Evolutionary conservation across 1,284 basidiomycete species (phyloP), one percentile per base, ranked within the genome.

Genomic region (Cyathus olla): DNA sequence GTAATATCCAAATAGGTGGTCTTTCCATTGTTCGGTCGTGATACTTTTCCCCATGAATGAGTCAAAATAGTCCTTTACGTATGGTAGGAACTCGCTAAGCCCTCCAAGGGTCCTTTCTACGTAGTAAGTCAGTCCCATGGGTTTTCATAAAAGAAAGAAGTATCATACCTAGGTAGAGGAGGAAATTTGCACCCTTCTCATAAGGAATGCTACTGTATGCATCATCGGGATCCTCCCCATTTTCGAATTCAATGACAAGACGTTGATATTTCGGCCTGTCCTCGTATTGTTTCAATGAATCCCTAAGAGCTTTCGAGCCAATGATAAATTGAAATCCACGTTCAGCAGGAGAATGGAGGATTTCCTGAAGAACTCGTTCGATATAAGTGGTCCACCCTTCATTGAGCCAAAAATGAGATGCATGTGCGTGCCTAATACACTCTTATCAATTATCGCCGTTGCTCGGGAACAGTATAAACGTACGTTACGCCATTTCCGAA

Each of bases 301-400:
- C 92, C 48, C 86, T 79, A 28, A 99, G 83, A 0, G 86, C 86
- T 68, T 94, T 94, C 48, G 85, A 78, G 24, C 96, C 95, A 64
- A 94, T 91, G 63, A 94, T 80, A 75, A 85, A 95, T 37, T 89
- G 89, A 72, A 96, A 96, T 15, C 90, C 95, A 37, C 97, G 91
- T 60, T 94, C 90, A 0, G 91, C 89, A 19, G 94, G 88, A 1
- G 91, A 88, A 72, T 97, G 90, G 1, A 97, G 81, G 55, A 85
- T 82, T 66, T 92, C 83, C 44, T 93, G 89, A 39, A 98, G 83
- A 10, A 98, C 82, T 24, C 96, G 90, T 77, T 99, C 97, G 53
- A 95, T 91, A 74, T 97, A 98, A 1, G 95, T 97, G 35, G 96
- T 98, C 92, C 95, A 98, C 37, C 95, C 90, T 78, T 96, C 95